Conservation (phyloP, 2,329 filamentous ascomycete genomes). For the Diaporthe longicolla region DNA sequence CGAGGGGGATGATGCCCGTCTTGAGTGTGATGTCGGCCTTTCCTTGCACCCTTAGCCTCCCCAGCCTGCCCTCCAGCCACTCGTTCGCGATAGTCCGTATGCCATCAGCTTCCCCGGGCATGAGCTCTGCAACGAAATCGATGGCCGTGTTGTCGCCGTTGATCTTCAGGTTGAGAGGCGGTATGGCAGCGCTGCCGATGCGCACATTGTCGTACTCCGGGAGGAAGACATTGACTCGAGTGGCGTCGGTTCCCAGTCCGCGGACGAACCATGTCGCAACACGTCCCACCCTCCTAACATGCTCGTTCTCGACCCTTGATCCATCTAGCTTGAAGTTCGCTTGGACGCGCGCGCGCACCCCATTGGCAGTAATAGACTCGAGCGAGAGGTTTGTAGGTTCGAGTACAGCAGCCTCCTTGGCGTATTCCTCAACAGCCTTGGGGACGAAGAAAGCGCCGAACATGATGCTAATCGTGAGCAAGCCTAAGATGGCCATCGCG, state of each 20-base stretch:
- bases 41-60: conserved; percentile 78
- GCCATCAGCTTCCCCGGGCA: conserved; percentile 81
- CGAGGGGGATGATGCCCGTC: conserved; percentile 84
- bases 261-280: conserved; percentile 85
- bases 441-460: conserved; percentile 86
- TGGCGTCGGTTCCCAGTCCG: conserved; percentile 80
- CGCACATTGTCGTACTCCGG: conserved; percentile 86
- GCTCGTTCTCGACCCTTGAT: conserved; percentile 77
- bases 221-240: conserved; percentile 81
- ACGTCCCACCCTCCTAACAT: conserved; percentile 81
- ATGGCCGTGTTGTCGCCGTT: conserved; percentile 84
- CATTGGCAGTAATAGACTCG: conserved; percentile 84
- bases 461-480: conserved; percentile 77
- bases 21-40: conserved; percentile 81
- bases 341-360: conserved; percentile 84
- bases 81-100: conserved; percentile 87
- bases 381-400: conserved; percentile 88
- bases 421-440: conserved; percentile 86
- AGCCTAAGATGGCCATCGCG: conserved; percentile 76
- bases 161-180: conserved; percentile 81
- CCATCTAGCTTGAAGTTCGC: conserved; percentile 87
- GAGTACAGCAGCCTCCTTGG: conserved; percentile 84
- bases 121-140: conserved; percentile 83
- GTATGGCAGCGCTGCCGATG: conserved; percentile 82
- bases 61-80: conserved; percentile 85